Evolutionary conservation across 2,329 filamentous ascomycete genomes (phyloP).

Genomic region (Ophiostoma tasmaniense): DNA sequence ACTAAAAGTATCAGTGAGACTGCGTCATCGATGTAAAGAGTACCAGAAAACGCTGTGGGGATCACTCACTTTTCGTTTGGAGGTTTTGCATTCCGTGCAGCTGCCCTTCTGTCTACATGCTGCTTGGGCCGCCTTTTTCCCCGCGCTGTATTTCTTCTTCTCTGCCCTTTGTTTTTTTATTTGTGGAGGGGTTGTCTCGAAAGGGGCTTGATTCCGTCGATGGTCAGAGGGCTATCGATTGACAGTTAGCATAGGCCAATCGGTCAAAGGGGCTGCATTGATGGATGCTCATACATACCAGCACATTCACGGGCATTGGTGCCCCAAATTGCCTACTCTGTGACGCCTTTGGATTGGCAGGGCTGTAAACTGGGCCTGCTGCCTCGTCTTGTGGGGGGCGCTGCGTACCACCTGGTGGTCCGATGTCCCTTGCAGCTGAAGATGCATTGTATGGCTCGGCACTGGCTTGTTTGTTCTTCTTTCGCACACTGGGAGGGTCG

Average conservation of each 20-base stretch:
- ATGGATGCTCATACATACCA: not conserved
- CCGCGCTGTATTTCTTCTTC: not conserved
- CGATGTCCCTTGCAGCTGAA: no score
- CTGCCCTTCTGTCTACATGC: no score
- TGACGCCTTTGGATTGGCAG: not conserved
- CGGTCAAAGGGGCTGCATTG: not conserved
- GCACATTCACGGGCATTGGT: no score
- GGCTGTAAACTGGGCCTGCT: not conserved
- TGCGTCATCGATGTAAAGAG: no score
- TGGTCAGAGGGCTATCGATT: not conserved
- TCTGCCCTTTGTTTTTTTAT: not conserved
- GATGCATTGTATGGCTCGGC: not conserved
- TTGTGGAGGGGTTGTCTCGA: not conserved
- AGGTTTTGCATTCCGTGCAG: no score
- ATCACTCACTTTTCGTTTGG: no score
- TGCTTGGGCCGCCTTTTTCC: no score
- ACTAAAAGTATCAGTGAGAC: no score
- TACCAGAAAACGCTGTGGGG: no score
- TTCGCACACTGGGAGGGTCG: not conserved
- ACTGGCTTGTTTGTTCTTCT: not conserved
- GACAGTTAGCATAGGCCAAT: not conserved
- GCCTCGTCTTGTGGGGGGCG: not conserved
- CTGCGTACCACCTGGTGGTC: not conserved
- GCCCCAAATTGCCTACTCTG: no score
- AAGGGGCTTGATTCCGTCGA: not conserved